A percentile compares a stretch with the other conserved stretches of the same genome.
These are phyloP conservation scores for Aspergillus heteromorphus DNA, from an alignment of 495 filamentous ascomycete species.

Conservation along the genomic window DNA sequence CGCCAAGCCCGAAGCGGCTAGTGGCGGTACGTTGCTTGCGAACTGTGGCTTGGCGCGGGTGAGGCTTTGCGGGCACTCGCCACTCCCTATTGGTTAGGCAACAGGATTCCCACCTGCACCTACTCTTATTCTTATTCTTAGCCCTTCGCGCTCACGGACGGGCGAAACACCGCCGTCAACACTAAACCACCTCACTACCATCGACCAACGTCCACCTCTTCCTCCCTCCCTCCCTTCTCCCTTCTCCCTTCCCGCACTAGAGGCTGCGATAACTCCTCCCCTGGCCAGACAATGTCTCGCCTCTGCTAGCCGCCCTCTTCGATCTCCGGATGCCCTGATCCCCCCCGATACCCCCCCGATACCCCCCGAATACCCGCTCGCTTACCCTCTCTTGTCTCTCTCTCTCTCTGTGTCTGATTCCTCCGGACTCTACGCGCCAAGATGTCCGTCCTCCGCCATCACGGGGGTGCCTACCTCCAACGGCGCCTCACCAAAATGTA, in stretches of 20 bases:
- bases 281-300: conserved; percentile 2
- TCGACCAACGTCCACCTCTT: background rate
- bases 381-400: conserved; percentile 16
- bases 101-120: conserved; percentile 37
- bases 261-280: conserved; percentile 1
- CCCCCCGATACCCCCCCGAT: background rate
- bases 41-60: conserved; percentile 19
- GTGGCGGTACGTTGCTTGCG: background rate
- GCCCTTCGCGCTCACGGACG: conserved; percentile 6
- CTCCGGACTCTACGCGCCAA: conserved; percentile 24
- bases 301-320: background rate
- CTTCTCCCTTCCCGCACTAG: background rate
- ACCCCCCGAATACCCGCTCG: conserved; percentile 16
- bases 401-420: conserved; percentile 10
- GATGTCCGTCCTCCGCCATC: conserved; percentile 43
- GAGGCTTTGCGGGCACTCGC: conserved; percentile 26
- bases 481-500: conserved; percentile 83
- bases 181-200: background rate
- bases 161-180: background rate
- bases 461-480: conserved; percentile 46
- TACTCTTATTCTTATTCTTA: conserved; percentile 24
- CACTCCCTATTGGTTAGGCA: conserved; percentile 45
- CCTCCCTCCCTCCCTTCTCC: background rate
- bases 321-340: background rate
- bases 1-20: background rate